Conservation (phyloP, 768 basidiomycete genomes). For the Russula sp. region DNA sequence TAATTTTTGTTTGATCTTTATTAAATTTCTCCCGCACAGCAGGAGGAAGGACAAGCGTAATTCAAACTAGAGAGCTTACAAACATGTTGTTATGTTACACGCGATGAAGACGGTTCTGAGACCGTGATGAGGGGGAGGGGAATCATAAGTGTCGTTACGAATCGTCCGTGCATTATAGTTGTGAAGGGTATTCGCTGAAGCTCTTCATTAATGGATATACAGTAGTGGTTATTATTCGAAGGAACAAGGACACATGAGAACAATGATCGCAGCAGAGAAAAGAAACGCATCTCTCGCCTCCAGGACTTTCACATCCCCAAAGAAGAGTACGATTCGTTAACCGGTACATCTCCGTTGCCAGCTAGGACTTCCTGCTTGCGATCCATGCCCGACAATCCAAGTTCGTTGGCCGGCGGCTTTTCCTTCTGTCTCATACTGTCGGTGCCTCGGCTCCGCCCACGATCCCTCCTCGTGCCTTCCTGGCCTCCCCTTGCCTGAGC, state of each 20-base stretch:
- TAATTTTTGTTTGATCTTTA: background rate
- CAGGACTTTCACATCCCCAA: background rate
- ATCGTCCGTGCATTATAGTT: too few relatives aligned
- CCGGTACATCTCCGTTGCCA: background rate
- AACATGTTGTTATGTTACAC: background rate
- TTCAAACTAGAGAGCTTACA: background rate
- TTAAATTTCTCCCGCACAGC: background rate
- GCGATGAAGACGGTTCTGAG: background rate
- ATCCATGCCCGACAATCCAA: constrained; percentile 12
- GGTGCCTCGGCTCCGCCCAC: background rate
- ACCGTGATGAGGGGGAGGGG: background rate
- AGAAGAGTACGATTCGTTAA: constrained; percentile 5
- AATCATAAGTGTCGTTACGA: background rate
- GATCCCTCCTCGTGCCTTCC: background rate
- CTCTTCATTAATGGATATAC: background rate
- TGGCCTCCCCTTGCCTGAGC: too few relatives aligned
- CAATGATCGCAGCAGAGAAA: too few relatives aligned
- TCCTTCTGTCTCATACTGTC: background rate
- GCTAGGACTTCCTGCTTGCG: background rate
- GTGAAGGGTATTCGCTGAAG: too few relatives aligned
- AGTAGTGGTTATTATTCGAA: background rate
- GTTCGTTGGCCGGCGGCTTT: background rate
- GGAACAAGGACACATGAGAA: background rate
- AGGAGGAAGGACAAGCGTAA: background rate
- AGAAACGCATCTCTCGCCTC: background rate